Evolutionary conservation across 805 yeast species (phyloP), one percentile per base, ranked within the genome.

Genomic region (Spathaspora gorwiae): DNA sequence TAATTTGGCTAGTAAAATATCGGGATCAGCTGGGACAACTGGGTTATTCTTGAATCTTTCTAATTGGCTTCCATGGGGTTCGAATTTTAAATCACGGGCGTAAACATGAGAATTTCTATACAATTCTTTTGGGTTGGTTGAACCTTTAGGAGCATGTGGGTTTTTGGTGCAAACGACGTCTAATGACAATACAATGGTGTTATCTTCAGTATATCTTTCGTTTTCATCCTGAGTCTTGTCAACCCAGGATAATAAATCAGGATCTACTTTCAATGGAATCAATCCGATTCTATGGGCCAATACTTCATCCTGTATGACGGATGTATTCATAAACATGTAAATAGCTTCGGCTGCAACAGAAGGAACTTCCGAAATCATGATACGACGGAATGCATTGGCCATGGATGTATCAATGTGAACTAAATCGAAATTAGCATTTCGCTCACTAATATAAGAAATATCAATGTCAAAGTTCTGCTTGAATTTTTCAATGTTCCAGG

Each of bases 351-450:
- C 86, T 12, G 99, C 98, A 39, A 92, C 95, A 1, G 94, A 79
- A 15, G 99, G 99, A 35, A 94, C 96, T 64, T 94, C 99, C 1
- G 97, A 80, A 45, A 94, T 83, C 98, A 94, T 90, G 56, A 94
- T 87, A 60, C 99, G 84, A 62, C 99, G 84, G 68, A 92, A 90
- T 0, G 99, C 97, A 70, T 94, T 94, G 38, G 98, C 90, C 47
- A 94, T 73, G 10, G 98, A 87, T 1, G 98, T 87, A 65, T 94
- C 99, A 42, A 90, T 69, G 57, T 88, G 84, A 47, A 87, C 69
- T 52, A 94, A 72, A 64, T 94, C 99, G 57, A 94, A 94, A 64
- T 88, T 89, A 46, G 92, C 89, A 29, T 74, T 69, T 62, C 90
- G 78, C 47, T 83, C 85, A 39, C 79, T 74, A 47, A 83, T 68